These are phyloP conservation scores for Leccinum subgranulosum DNA, from an alignment of 768 basidiomycete genomes.

Conservation along the genomic window DNA sequence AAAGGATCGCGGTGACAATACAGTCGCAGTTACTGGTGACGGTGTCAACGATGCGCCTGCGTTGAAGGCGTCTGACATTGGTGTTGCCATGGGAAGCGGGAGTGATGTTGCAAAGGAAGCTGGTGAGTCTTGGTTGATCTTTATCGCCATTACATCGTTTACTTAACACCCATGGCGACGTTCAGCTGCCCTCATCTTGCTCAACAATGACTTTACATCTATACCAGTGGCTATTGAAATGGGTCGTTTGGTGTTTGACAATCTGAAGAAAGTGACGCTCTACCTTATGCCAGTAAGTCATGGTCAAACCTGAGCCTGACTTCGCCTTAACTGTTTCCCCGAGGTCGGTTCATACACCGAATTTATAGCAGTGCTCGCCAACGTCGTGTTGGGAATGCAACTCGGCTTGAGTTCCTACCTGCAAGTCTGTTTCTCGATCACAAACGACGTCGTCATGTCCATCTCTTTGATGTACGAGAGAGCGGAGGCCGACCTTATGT, in stretches of 20 bases:
- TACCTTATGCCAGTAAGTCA: conserved; percentile 41
- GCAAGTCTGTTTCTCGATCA: conserved; percentile 55
- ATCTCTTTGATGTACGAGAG: conserved; percentile 52
- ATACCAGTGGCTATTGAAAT: conserved; percentile 57
- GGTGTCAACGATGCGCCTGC: conserved; percentile 55
- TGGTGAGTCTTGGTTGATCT: conserved; percentile 29
- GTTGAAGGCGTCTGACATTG: conserved; percentile 52
- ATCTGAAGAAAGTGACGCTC: conserved; percentile 51
- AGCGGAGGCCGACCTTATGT: conserved; percentile 48
- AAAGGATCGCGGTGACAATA: conserved; percentile 44
- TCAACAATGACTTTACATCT: conserved; percentile 58
- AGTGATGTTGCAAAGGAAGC: conserved; percentile 55
- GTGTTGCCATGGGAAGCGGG: conserved; percentile 51
- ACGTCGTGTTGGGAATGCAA: conserved; percentile 58
- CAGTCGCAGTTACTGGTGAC: conserved; percentile 55
- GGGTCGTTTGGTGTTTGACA: conserved; percentile 58
- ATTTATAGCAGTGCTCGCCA: conserved; percentile 52
- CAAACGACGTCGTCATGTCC: conserved; percentile 50
- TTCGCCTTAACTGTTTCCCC: not conserved
- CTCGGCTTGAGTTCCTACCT: conserved; percentile 53
- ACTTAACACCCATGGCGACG: not conserved
- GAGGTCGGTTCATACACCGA: conserved; percentile 59
- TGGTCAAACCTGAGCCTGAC: not conserved
- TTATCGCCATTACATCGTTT: not conserved
- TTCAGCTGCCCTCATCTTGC: conserved; percentile 45